Evolutionary conservation across 306 rosid species (phyloP), one percentile per base, ranked within the genome.

Genomic region (Trifolium repens): DNA sequence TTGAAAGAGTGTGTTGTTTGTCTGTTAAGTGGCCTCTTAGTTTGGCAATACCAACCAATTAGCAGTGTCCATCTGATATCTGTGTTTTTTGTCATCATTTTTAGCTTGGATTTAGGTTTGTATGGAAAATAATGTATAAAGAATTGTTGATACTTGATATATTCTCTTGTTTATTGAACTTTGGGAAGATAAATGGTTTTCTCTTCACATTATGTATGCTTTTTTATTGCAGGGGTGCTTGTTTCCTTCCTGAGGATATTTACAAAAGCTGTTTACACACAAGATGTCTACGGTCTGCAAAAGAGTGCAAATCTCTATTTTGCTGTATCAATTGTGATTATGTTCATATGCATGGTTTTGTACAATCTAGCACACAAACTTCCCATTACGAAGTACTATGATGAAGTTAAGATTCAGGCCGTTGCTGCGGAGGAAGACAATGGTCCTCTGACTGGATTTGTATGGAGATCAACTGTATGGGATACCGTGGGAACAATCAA

Each of bases 231-330:
- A 94, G 98, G 99, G 44, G 96, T 94, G 39, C 87, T 94, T 57
- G 88, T 85, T 83, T 90, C 97, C 13, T 24, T 78, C 63, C 76
- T 94, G 47, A 90, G 99, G 81, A 81, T 94, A 74, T 32, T 90
- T 69, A 89, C 98, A 2, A 94, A 94, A 85, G 91, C 96, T 32
- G 84, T 90, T 15, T 94, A 80, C 78, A 39, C 96, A 14, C 97
- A 94, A 89, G 90, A 87, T 77, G 87, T 87, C 22, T 40, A 73
- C 0, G 96, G 98, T 54, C 79, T 94, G 75, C 88, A 84, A 67
- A 84, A 84, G 71, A 91, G 97, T 73, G 96, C 96, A 35, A 90
- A 84, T 81, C 96, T 94, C 15, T 94, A 90, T 80, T 94, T 94
- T n/a, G 43, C 78, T 2, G 96, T 91, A 39, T 78, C 91, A 57